These are phyloP conservation scores for Puccinia novopanici DNA, from an alignment of 1,284 basidiomycete species.

Conservation along the genomic window DNA sequence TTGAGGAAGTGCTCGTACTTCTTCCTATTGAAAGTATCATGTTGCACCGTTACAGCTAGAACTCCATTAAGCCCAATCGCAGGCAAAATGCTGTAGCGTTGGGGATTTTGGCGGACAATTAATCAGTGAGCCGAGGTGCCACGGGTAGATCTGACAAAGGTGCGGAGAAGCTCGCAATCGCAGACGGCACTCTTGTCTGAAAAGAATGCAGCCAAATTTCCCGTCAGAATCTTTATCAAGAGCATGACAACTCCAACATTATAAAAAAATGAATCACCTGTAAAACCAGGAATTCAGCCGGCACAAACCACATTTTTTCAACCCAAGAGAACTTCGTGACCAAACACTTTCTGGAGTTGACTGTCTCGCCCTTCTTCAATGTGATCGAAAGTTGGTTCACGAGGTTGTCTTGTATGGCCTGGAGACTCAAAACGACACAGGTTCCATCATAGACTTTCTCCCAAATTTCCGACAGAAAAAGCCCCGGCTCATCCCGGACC, in stretches of 20 bases:
- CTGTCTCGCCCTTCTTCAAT: too few relatives aligned
- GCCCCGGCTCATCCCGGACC: background rate
- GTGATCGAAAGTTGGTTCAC: background rate
- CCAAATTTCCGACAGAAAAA: background rate
- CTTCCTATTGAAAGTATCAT: background rate
- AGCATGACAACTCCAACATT: too few relatives aligned
- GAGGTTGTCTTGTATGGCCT: background rate
- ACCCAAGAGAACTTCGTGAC: background rate
- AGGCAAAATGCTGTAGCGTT: too few relatives aligned
- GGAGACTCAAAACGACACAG: background rate
- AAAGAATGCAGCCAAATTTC: background rate
- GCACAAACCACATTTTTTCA: background rate
- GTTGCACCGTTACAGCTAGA: background rate
- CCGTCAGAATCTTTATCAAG: background rate
- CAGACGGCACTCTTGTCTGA: slow-evolving; percentile 1
- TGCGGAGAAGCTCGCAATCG: background rate
- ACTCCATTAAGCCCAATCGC: background rate
- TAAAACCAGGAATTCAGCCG: slow-evolving; percentile 10
- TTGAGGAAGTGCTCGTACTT: slow-evolving; percentile 13
- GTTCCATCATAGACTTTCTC: background rate
- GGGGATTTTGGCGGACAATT: background rate
- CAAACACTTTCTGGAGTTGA: background rate
- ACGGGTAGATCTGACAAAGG: background rate
- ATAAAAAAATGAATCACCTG: slow-evolving; percentile 3
- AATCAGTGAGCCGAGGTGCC: background rate